These are phyloP conservation scores for Amanita molliuscula DNA, from an alignment of 768 basidiomycete genomes.

Conservation along the genomic window DNA sequence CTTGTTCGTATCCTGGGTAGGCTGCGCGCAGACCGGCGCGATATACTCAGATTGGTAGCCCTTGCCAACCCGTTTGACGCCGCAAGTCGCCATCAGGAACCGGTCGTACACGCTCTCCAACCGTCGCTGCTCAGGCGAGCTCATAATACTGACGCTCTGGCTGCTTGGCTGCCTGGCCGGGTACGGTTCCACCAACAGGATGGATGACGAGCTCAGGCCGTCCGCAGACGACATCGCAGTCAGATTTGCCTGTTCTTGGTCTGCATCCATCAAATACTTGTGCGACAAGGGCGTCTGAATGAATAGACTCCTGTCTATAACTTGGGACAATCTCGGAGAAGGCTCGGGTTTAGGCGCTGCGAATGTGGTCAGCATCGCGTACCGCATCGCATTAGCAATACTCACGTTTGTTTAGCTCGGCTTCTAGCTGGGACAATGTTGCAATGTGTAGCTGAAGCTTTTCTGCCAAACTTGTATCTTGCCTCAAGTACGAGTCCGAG, in stretches of 20 bases:
- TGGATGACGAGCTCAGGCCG: slow-evolving; percentile 46
- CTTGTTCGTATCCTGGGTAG: slow-evolving; percentile 10
- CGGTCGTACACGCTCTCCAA: slow-evolving; percentile 74
- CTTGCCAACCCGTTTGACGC: slow-evolving; percentile 70
- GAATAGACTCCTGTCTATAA: slow-evolving; percentile 62
- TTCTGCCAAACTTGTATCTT: slow-evolving; percentile 44
- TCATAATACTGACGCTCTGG: slow-evolving; percentile 24
- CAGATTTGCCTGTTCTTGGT: slow-evolving; percentile 12
- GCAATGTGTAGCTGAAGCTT: slow-evolving; percentile 56
- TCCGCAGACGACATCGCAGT: slow-evolving; percentile 29
- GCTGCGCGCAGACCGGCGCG: slow-evolving; percentile 28
- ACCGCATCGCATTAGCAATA: neutral
- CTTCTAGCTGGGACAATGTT: slow-evolving; percentile 52
- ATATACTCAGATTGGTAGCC: slow-evolving; percentile 70
- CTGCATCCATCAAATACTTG: slow-evolving; percentile 26
- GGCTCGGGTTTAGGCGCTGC: slow-evolving; percentile 28
- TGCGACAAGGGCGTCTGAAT: slow-evolving; percentile 39
- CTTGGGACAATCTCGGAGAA: slow-evolving; percentile 51
- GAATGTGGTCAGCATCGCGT: slow-evolving; percentile 1
- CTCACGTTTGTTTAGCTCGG: slow-evolving; percentile 57
- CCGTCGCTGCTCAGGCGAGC: slow-evolving; percentile 48
- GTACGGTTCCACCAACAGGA: slow-evolving; percentile 55
- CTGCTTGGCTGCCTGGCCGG: slow-evolving; percentile 34
- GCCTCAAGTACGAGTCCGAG: slow-evolving; percentile 45
- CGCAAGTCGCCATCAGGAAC: slow-evolving; percentile 73